A percentile compares a stretch with the other conserved stretches of the same genome.
These are phyloP conservation scores for Aureobasidium sp. DNA, from an alignment of 2,329 filamentous ascomycete species.

Conservation along the genomic window DNA sequence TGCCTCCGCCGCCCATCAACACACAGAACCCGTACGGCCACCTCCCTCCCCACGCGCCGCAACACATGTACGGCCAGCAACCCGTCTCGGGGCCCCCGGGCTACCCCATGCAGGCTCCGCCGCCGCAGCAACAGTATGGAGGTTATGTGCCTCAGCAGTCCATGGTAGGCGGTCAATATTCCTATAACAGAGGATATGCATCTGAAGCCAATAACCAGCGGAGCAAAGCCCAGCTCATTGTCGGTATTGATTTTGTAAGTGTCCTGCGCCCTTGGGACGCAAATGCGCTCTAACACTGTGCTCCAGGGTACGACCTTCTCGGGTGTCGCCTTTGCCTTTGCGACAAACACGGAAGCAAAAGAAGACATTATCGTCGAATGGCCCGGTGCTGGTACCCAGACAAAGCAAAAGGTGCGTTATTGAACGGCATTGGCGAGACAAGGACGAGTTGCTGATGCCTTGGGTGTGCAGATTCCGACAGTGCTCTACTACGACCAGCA, in stretches of 20 bases:
- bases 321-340: conserved; percentile 86
- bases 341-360: conserved; percentile 93
- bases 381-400: conserved; percentile 95
- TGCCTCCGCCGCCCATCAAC: conserved; percentile 40
- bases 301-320: conserved; percentile 90
- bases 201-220: conserved; percentile 84
- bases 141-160: conserved; percentile 16
- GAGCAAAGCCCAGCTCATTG: conserved; percentile 94
- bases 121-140: conserved; percentile 18
- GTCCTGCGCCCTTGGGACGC: background rate
- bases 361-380: conserved; percentile 99
- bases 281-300: conserved; percentile 13
- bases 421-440: conserved; percentile 9
- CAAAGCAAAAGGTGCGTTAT: conserved; percentile 82
- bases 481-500: conserved; percentile 99
- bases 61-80: conserved; percentile 35
- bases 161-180: conserved; percentile 16
- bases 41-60: conserved; percentile 22
- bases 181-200: conserved; percentile 20
- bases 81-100: conserved; percentile 30
- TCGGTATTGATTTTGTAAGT: conserved; percentile 95
- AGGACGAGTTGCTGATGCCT: conserved; percentile 18
- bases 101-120: conserved; percentile 33
- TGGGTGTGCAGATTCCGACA: conserved; percentile 71
- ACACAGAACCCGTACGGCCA: conserved; percentile 43